Evolutionary conservation across 2,329 filamentous ascomycete genomes (phyloP).

Genomic region (Boeremia lycopersici): DNA sequence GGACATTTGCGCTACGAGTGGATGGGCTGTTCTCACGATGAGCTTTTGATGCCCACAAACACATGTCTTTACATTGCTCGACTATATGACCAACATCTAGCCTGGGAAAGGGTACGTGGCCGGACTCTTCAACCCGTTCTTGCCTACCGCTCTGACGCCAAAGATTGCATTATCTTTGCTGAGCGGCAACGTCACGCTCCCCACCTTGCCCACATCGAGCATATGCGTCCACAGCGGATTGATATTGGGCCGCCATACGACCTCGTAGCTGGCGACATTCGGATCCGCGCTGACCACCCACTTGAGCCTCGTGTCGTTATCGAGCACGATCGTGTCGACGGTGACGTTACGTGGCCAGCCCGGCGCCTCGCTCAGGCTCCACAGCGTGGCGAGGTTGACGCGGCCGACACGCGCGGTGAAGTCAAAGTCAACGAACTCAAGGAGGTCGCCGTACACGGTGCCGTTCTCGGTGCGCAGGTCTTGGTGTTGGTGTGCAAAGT

Average conservation of each 20-base stretch:
- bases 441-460: constrained; percentile 61
- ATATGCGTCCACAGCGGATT: constrained; percentile 59
- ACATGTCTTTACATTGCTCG: neutral
- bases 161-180: constrained; percentile 66
- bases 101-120: constrained; percentile 53
- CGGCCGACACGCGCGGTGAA: constrained; percentile 60
- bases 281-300: constrained; percentile 54
- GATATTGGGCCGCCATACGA: constrained; percentile 61
- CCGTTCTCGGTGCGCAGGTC: constrained; percentile 57
- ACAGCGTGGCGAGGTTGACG: constrained; percentile 62
- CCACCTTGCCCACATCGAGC: constrained; percentile 57
- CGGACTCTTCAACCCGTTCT: constrained; percentile 58
- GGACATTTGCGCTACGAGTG: too few species aligned
- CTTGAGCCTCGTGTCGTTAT: constrained; percentile 58
- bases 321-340: constrained; percentile 53
- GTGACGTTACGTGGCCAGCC: constrained; percentile 58
- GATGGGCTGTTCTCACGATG: too few species aligned
- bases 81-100: neutral
- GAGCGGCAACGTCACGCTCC: constrained; percentile 54
- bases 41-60: neutral
- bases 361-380: constrained; percentile 60
- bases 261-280: constrained; percentile 57
- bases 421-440: constrained; percentile 63
- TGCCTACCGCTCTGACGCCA: constrained; percentile 59
- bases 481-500: constrained; percentile 65